A percentile compares a stretch with the other conserved stretches of the same genome.
Conservation (phyloP, 345 rosid genomes). For the Salix brachista region DNA sequence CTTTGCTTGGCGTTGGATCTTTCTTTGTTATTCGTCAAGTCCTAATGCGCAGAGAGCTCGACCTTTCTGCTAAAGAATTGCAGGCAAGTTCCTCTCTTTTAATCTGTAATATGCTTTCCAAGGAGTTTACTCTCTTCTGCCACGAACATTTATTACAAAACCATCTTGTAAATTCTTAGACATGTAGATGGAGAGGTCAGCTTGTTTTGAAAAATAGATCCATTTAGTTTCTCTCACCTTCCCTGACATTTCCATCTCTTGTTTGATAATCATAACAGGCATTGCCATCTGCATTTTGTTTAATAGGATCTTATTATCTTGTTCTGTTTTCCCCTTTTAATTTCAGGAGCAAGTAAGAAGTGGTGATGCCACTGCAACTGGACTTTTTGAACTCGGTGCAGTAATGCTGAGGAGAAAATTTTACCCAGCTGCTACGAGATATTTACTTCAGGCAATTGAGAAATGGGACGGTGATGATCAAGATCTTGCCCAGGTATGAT, state of each 20-base stretch:
- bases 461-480: slow-evolving; percentile 99
- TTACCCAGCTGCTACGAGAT: slow-evolving; percentile 86
- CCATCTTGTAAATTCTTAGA: neutral
- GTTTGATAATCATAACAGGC: neutral
- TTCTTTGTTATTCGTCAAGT: slow-evolving; percentile 93
- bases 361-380: slow-evolving; percentile 97
- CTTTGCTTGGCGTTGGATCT: slow-evolving; percentile 81
- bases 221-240: neutral
- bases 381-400: slow-evolving; percentile 88
- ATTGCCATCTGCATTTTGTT: neutral
- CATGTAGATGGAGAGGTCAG: neutral
- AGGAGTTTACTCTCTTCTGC: neutral
- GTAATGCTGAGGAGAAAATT: slow-evolving; percentile 89
- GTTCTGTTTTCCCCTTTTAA: slow-evolving; percentile 8
- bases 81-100: slow-evolving; percentile 44
- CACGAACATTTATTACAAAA: neutral
- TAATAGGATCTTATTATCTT: neutral
- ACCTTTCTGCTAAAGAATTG: slow-evolving; percentile 92
- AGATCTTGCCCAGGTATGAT: slow-evolving; percentile 91
- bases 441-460: slow-evolving; percentile 76
- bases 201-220: neutral
- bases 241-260: neutral
- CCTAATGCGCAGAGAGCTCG: slow-evolving; percentile 93
- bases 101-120: neutral
- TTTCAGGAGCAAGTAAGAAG: slow-evolving; percentile 96